Evolutionary conservation across 2,329 filamentous ascomycete species (phyloP).

Genomic region (Cryphonectria japonica): DNA sequence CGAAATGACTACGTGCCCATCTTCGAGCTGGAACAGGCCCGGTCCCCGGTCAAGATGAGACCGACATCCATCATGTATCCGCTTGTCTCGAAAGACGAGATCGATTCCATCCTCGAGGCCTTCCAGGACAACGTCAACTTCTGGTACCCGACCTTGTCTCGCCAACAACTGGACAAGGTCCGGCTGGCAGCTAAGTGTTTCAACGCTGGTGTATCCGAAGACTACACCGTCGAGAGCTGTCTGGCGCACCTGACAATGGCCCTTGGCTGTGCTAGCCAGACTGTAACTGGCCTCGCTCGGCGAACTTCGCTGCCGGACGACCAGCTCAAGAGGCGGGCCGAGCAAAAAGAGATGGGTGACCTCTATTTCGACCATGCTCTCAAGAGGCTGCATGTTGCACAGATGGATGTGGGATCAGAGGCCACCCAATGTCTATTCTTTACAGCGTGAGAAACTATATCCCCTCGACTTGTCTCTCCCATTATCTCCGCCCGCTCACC

Average conservation of each 20-base stretch:
- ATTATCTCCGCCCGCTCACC: not conserved
- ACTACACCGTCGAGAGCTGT: slow-evolving; percentile 45
- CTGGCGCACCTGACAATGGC: slow-evolving; percentile 52
- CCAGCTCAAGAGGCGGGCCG: slow-evolving; percentile 38
- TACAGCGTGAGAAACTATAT: slow-evolving; percentile 36
- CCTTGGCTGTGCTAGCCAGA: slow-evolving; percentile 50
- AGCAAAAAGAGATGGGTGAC: slow-evolving; percentile 43
- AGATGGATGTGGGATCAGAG: slow-evolving; percentile 50
- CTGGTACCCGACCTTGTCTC: slow-evolving; percentile 56
- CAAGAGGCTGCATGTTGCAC: slow-evolving; percentile 50
- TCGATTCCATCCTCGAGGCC: slow-evolving; percentile 45
- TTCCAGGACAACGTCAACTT: slow-evolving; percentile 55
- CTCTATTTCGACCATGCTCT: slow-evolving; percentile 52
- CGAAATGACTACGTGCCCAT: slow-evolving; percentile 49
- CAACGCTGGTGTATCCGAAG: slow-evolving; percentile 40
- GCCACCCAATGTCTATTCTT: slow-evolving; percentile 56
- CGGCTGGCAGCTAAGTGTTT: slow-evolving; percentile 37
- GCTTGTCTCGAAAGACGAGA: slow-evolving; percentile 46
- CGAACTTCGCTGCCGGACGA: slow-evolving; percentile 31
- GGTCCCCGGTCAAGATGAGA: slow-evolving; percentile 41
- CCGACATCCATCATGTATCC: slow-evolving; percentile 44
- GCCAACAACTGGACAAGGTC: slow-evolving; percentile 41
- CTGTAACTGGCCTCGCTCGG: slow-evolving; percentile 38
- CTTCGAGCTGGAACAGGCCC: slow-evolving; percentile 51
- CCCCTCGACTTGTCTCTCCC: not conserved